Base-by-base conservation (phyloP, 2,329 filamentous ascomycete genomes). In the Diaporthe batatas region DNA sequence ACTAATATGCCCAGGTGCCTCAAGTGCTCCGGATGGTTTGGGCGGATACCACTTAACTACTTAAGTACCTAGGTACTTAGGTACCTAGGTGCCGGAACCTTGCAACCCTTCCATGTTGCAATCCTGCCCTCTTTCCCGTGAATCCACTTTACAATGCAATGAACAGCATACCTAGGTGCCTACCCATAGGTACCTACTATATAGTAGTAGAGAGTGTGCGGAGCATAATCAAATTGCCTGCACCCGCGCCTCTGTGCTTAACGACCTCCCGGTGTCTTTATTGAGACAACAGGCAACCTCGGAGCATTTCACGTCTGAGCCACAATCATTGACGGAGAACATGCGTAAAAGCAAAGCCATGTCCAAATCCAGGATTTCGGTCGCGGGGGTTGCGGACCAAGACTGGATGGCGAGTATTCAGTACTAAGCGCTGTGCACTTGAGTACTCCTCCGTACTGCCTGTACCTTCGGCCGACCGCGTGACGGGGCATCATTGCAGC, bases 371-470 rank as follows among this genome's bases (percentile, higher is more conserved):
- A 47, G 83, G 59, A 74, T 82, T 82, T 64, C 80, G 84, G 65
- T 83, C 83, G 54, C 79, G 81, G 71, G 84, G 84, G 11, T 76
- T 86, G 72, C 80, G 84, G 54, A 84, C 83, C 51, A 84, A 82
- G 42, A 85, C 83, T 68, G 84, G 84, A 71, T 85, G 84, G 78
- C 77, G 72, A 78, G 76, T 44, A 23, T 25, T 23, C 21, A n/a
- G 16, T 58, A 25, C 29, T 29, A 29, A 2, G 29, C 5, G 5
- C 29, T 29, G 29, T 29, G 29, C 29, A n/a, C n/a, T n/a, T n/a
- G n/a, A n/a, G n/a, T n/a, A n/a, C n/a, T n/a, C n/a, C n/a, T n/a
- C n/a, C n/a, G n/a, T n/a, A n/a, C n/a, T n/a, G n/a, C n/a, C n/a
- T 25, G 16, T 58, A 25, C 7, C 42, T 23, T 36, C n/a, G 23